Evolutionary conservation across 2,329 filamentous ascomycete genomes (phyloP).

Genomic region (Epichloe coenophiala): DNA sequence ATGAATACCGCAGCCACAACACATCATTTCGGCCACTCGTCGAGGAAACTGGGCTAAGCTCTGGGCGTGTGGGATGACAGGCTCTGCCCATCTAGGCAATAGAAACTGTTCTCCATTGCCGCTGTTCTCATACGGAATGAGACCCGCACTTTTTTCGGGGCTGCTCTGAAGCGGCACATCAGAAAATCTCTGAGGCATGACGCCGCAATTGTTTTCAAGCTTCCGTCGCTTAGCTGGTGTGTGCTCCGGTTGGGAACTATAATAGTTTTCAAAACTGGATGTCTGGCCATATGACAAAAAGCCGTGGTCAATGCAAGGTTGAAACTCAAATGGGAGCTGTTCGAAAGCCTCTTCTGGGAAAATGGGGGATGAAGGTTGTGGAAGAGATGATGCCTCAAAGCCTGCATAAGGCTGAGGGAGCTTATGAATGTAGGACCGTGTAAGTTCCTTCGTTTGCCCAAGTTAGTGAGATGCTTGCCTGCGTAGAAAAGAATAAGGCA

Average conservation of each 20-base stretch:
- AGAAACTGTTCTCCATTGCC: conserved; percentile 9
- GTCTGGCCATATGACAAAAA: conserved; percentile 18
- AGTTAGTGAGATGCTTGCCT: conserved; percentile 21
- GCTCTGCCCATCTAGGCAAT: conserved; percentile 11
- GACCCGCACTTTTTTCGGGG: neutral
- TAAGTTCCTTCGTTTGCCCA: conserved; percentile 17
- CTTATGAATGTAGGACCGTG: conserved; percentile 16
- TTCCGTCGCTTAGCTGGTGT: conserved; percentile 19
- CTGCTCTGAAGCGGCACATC: neutral
- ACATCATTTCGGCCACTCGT: conserved; percentile 18
- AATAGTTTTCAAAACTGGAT: conserved; percentile 18
- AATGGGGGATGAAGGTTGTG: conserved; percentile 10
- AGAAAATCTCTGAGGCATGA: conserved; percentile 16
- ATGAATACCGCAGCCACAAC: conserved; percentile 19
- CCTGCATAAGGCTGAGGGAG: conserved; percentile 15
- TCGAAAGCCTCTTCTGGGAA: conserved; percentile 6
- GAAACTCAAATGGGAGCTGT: conserved; percentile 10
- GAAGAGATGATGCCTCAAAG: conserved; percentile 10
- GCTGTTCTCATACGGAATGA: neutral
- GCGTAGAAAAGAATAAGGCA: neutral
- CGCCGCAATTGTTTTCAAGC: conserved; percentile 14
- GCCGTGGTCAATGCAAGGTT: conserved; percentile 15
- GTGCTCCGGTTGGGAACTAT: conserved; percentile 13
- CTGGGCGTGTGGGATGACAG: conserved; percentile 11
- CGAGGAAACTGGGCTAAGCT: conserved; percentile 14